Base-by-base conservation (phyloP, 2,329 filamentous ascomycete species). In the Colletotrichum sp. region DNA sequence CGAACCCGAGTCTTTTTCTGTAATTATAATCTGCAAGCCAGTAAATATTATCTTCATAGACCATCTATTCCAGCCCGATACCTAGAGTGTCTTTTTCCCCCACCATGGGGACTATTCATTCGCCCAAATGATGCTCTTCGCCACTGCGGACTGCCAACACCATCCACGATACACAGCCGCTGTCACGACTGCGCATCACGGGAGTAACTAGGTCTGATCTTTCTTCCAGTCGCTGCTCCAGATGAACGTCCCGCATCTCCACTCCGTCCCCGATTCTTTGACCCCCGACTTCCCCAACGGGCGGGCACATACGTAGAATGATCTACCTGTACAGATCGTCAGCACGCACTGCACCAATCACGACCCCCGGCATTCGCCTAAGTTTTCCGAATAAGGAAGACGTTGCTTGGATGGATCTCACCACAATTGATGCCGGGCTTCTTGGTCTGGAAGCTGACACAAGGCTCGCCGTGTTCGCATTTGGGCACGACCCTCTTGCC, bases 401-500 rank as follows among this genome's bases (percentile, higher is more conserved):
- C 21, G n/a, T 26, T 34, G 60, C 30, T 39, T 32, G 63, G 64
- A 24, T 72, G 55, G 64, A 16, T 86, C 88, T 81, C 85, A 91
- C 89, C 96, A 85, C 82, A 93, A 81, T 99, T 99, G 77, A 95
- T 87, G 2, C 97, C 97, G 1, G 95, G 89, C 82, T 99, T 99
- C 87, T 96, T 98, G 1, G 96, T 98, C 21, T 93, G 90, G 68
- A 96, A 87, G 78, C 90, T 95, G 78, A 96, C 94, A 84, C 97
- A 99, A 4, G 95, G 94, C 80, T 99, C 96, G 69, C 92, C 89
- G 81, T 99, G 97, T 64, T 98, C 96, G 82, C 97, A 99, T 73
- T 90, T 91, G 2, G 97, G 97, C 2, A 92, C 89, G 2, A 91
- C 86, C 72, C 94, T 93, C 83, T 94, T 95, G 18, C 93, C 91